A percentile compares a stretch with the other conserved stretches of the same genome.
These are phyloP conservation scores for Shiraia sp. DNA, from an alignment of 2,329 filamentous ascomycete species.

Conservation along the genomic window DNA sequence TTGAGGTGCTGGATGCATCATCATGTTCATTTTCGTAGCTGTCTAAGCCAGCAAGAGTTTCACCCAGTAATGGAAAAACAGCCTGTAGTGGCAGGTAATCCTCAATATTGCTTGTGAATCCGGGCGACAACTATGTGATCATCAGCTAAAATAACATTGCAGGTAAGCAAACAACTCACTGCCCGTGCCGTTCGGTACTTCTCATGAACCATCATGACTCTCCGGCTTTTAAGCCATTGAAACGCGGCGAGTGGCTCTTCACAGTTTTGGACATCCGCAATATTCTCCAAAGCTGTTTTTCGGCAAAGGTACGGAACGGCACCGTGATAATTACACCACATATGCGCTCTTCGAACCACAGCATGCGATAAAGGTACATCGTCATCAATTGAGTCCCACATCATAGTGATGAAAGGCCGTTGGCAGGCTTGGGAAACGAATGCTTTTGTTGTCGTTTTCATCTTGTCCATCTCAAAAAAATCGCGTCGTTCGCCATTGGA, in stretches of 20 bases:
- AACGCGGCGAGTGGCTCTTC: constrained; percentile 43
- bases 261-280: constrained; percentile 26
- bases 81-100: constrained; percentile 34
- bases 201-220: constrained; percentile 44
- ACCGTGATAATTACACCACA: constrained; percentile 45
- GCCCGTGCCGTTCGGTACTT: constrained; percentile 34
- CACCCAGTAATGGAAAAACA: constrained; percentile 30
- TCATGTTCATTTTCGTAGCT: constrained; percentile 23
- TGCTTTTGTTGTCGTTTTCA: constrained; percentile 43
- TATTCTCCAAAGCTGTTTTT: constrained; percentile 27
- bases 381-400: constrained; percentile 45
- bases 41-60: constrained; percentile 32
- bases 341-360: constrained; percentile 39
- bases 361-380: constrained; percentile 40
- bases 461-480: constrained; percentile 46
- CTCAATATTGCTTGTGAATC: constrained; percentile 35
- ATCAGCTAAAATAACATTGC: neutral
- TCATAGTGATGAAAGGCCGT: constrained; percentile 41
- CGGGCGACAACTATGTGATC: constrained; percentile 27
- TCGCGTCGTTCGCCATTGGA: constrained; percentile 40
- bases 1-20: constrained; percentile 33
- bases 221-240: constrained; percentile 43
- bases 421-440: constrained; percentile 44
- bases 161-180: constrained; percentile 18
- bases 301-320: constrained; percentile 35